Evolutionary conservation across 1,284 basidiomycete species (phyloP), one percentile per base, ranked within the genome.

Genomic region (Cryptococcus hybrid): DNA sequence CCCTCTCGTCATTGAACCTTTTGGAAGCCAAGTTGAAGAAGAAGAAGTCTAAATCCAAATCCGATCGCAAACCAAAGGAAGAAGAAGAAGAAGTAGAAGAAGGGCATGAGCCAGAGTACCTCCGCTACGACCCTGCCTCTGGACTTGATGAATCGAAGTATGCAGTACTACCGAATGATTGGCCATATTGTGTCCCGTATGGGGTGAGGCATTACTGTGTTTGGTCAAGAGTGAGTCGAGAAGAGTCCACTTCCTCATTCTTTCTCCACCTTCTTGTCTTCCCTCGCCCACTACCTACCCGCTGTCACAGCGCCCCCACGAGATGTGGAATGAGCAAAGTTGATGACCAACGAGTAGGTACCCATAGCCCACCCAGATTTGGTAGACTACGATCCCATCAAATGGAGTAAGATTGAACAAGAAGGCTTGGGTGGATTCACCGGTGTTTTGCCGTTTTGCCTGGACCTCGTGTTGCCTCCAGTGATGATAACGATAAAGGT

Each of bases 151-250:
- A 24, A 7, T 61, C 63, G 2, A 68, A 70, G 52, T 76, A 71
- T 51, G 74, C 71, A 2, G 67, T 77, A 2, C 55, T 78, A 15
- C 66, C 68, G 3, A 78, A 78, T 52, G 76, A 78, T 60, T 78
- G 76, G 76, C 76, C 76, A 35, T 78, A 78, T 59, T 71, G 68
- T 54, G 56, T 72, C 3, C 76, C 76, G 0, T 68, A 72, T 40
- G 76, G 73, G 3, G 74, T 74, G 7, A 59, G 69, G 48, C 76
- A 78, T 56, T 72, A 65, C 61, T 70, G 70, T 47, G 67, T 78
- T 7, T 78, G 76, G 76, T 73, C 67, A 34, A 66, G 66, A 55
- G 76, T 78, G 53, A 57, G 74, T 62, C 38, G 9, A 18, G 18
- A 18, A 18, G 18, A 30, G 8, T 9, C 13, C 49, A 6, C 30